Evolutionary conservation across 352 stramenopile genomes (phyloP).

Genomic region (Globisporangium rhizosaccharum): DNA sequence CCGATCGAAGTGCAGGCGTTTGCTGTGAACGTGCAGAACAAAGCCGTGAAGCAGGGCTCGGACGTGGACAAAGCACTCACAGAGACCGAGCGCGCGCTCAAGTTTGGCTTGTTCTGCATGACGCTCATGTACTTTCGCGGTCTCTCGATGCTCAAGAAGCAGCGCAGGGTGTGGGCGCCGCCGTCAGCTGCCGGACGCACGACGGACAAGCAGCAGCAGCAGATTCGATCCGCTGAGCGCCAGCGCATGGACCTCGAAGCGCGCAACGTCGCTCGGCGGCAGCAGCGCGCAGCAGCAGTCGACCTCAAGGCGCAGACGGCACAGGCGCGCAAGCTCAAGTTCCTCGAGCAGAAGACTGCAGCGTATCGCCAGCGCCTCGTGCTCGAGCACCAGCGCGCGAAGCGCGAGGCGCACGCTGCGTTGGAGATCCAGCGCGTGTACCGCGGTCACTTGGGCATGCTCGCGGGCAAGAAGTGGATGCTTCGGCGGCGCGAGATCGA

Average conservation of each 20-base stretch:
- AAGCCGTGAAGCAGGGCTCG: constrained; percentile 65
- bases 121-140: constrained; percentile 96
- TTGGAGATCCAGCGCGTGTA: constrained; percentile 71
- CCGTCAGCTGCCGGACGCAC: constrained; percentile 18
- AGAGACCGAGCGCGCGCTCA: constrained; percentile 91
- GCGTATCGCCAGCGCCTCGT: constrained; percentile 64
- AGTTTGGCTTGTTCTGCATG: constrained; percentile 94
- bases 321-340: constrained; percentile 53
- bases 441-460: constrained; percentile 71
- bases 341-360: constrained; percentile 56
- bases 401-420: constrained; percentile 40
- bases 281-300: constrained; percentile 32
- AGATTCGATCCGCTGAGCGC: constrained; percentile 30
- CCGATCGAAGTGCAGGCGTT: constrained; percentile 69
- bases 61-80: constrained; percentile 58
- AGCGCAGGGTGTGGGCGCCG: constrained; percentile 75
- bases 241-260: constrained; percentile 49
- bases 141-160: constrained; percentile 81
- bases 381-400: constrained; percentile 54
- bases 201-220: constrained; percentile 6
- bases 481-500: constrained; percentile 80
- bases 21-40: constrained; percentile 38
- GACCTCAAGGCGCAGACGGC: constrained; percentile 57
- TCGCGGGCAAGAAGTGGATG: constrained; percentile 81
- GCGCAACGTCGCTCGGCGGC: constrained; percentile 31